Evolutionary conservation across 2,329 filamentous ascomycete species (phyloP).

Genomic region (Eutypella sp.): DNA sequence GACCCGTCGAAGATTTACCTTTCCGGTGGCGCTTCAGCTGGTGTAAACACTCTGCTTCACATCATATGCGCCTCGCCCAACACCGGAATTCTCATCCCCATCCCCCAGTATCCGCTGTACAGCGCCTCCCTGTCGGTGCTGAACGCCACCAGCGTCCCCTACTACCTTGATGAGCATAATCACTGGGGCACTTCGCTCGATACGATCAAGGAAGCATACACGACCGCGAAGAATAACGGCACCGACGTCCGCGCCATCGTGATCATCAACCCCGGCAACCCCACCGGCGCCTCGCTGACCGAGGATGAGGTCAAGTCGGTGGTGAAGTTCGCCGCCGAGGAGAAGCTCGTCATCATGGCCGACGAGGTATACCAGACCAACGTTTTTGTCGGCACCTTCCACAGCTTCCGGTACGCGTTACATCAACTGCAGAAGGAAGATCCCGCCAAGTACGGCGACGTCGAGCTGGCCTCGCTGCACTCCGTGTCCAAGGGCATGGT

Average conservation of each 20-base stretch:
- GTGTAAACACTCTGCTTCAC: slow-evolving; percentile 89
- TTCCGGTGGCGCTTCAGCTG: slow-evolving; percentile 84
- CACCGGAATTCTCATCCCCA: slow-evolving; percentile 85
- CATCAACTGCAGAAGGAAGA: slow-evolving; percentile 72
- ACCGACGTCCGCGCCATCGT: slow-evolving; percentile 89
- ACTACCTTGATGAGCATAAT: slow-evolving; percentile 82
- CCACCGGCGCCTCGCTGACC: slow-evolving; percentile 81
- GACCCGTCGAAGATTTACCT: slow-evolving; percentile 81
- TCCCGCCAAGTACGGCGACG: slow-evolving; percentile 70
- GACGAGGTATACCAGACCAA: slow-evolving; percentile 99
- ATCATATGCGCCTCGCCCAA: slow-evolving; percentile 75
- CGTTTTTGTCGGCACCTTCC: slow-evolving; percentile 89
- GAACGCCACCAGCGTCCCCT: slow-evolving; percentile 83
- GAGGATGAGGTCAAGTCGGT: slow-evolving; percentile 76
- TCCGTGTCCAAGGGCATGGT: slow-evolving; percentile 98
- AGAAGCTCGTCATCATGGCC: slow-evolving; percentile 84
- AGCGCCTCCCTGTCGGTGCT: slow-evolving; percentile 86
- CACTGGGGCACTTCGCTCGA: slow-evolving; percentile 83
- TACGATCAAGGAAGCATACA: slow-evolving; percentile 69
- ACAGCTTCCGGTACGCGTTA: slow-evolving; percentile 89
- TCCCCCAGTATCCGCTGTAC: slow-evolving; percentile 97
- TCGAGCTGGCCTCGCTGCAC: slow-evolving; percentile 91
- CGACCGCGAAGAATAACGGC: slow-evolving; percentile 69
- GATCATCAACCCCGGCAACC: slow-evolving; percentile 98
- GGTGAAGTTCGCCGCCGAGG: slow-evolving; percentile 78